Evolutionary conservation across 2,329 filamentous ascomycete species (phyloP), one percentile per base, ranked within the genome.

Genomic region (Plectosphaerella plurivora): DNA sequence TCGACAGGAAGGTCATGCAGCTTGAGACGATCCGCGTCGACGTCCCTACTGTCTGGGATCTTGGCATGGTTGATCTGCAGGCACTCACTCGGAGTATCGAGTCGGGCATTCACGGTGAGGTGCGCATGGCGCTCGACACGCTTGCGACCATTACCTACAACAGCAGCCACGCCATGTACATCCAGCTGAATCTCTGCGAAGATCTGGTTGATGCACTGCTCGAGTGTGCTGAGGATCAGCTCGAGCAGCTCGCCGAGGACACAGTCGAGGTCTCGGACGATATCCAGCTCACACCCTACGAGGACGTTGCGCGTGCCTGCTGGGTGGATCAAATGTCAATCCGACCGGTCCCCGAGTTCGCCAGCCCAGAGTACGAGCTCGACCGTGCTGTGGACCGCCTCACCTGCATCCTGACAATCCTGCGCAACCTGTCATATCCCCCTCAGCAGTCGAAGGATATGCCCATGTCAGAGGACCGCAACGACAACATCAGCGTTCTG

Each of bases 391-490:
- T 92, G 4, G 92, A 97, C 61, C 84, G 88, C 54, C 71, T 99
- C 47, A 86, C 97, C 52, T 95, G 91, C 63, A 88, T 97, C 58
- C 96, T 91, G 1, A 96, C 91, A 0, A 92, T 97, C 52, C 72
- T 99, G 46, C 87, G 94, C 54, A 99, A 99, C 61, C 79, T 97
- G 15, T 97, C 94, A 0, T 97, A 96, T 67, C 66, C 88, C 81
- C 41, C 41, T 20, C 41, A 16, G n/a, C 41, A 18, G 18, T 70
- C 83, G 39, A 71, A 74, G 33, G 63, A 70, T 42, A 10, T 44
- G 16, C 36, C 39, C 10, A 41, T 41, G 7, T 22, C 39, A 14
- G 24, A 28, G 15, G 48, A 50, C 14, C 12, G 48, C 10, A 25
- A 44, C 6, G 54, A 55, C 12, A 97, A 97, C 60, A 90, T 94